Base-by-base conservation (phyloP, 331 rosid genomes). In the Pyrus hybrid region DNA sequence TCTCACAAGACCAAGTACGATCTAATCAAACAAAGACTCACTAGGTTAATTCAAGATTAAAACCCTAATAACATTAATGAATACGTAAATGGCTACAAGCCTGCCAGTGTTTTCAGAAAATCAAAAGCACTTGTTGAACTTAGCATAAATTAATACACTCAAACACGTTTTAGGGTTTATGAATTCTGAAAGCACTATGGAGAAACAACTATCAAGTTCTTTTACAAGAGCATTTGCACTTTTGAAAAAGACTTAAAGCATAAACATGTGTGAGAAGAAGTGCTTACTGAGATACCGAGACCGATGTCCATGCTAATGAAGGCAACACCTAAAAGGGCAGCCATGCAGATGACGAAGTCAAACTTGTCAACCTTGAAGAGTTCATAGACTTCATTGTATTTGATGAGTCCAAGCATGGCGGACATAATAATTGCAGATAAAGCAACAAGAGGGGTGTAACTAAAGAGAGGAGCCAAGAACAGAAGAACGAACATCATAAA, bases 401-500 rank as follows among this genome's bases (percentile, higher is more conserved):
- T 77, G 67, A 94, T 85, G 35, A 94, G 87, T 1, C 92, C 92
- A 20, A 94, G 1, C 97, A 92, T 90, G n/a, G 97, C 96, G 1
- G 97, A 86, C 53, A 81, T 84, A 41, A 94, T 94, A 57, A 94
- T 94, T 30, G 93, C 85, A 7, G 96, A 87, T 16, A 94, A 85
- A 73, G 95, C 92, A 25, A 92, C 97, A 28, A 88, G 86, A 57
- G 99, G 99, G 14, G 99, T 94, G 84, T 84, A 67, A 22, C 96
- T 74, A 66, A 94, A 94, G 7, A 94, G 76, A 66, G 97, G 97
- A 8, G 96, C 97, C 77, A 94, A 77, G 79, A 92, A 86, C 41
- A 61, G 60, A 2, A 94, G 88, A 23, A 91, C 85, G 1, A 92
- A 32, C 9, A 80, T 88, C 86, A 94, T 87, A 69, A 85, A 57